Conservation (phyloP, 345 rosid species). For the Melastoma malabathricum region DNA sequence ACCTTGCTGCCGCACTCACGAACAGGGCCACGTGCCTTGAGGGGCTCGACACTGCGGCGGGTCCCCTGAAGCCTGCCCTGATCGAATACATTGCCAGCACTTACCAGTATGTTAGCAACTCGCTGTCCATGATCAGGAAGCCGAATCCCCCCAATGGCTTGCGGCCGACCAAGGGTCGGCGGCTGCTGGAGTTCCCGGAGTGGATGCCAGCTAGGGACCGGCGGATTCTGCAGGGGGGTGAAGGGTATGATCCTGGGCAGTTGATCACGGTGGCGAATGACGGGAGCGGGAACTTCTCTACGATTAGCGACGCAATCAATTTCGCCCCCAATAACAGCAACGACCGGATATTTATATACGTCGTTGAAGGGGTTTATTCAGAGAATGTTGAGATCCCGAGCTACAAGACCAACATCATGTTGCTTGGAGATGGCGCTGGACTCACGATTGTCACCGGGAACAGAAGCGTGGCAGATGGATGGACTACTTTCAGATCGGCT, state of each 20-base stretch:
- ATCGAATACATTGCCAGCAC: slow-evolving; percentile 30
- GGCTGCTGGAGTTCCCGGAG: slow-evolving; percentile 36
- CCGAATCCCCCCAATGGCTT: neutral
- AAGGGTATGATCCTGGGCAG: slow-evolving; percentile 43
- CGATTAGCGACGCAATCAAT: slow-evolving; percentile 54
- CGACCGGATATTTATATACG: slow-evolving; percentile 31
- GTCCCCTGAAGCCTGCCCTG: slow-evolving; percentile 40
- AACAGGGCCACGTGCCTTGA: slow-evolving; percentile 88
- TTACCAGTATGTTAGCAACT: slow-evolving; percentile 67
- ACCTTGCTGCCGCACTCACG: slow-evolving; percentile 64
- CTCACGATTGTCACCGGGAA: slow-evolving; percentile 50
- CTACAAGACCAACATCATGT: slow-evolving; percentile 52
- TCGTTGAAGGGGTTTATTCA: slow-evolving; percentile 51
- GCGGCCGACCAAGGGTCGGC: slow-evolving; percentile 10
- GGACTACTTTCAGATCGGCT: slow-evolving; percentile 97
- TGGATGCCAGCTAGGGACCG: slow-evolving; percentile 46
- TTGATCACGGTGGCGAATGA: slow-evolving; percentile 54
- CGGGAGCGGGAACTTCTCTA: slow-evolving; percentile 71
- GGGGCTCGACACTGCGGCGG: slow-evolving; percentile 61
- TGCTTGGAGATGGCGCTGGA: slow-evolving; percentile 64
- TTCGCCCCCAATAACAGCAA: slow-evolving; percentile 59
- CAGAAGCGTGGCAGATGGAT: slow-evolving; percentile 57
- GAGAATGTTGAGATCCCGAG: slow-evolving; percentile 64
- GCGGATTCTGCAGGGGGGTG: slow-evolving; percentile 33
- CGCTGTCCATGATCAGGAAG: slow-evolving; percentile 51